Percentiles rank a stretch among this genome's conserved stretches.
These are phyloP conservation scores for Pleurotus platypus DNA, from an alignment of 768 basidiomycete genomes.

Conservation along the genomic window DNA sequence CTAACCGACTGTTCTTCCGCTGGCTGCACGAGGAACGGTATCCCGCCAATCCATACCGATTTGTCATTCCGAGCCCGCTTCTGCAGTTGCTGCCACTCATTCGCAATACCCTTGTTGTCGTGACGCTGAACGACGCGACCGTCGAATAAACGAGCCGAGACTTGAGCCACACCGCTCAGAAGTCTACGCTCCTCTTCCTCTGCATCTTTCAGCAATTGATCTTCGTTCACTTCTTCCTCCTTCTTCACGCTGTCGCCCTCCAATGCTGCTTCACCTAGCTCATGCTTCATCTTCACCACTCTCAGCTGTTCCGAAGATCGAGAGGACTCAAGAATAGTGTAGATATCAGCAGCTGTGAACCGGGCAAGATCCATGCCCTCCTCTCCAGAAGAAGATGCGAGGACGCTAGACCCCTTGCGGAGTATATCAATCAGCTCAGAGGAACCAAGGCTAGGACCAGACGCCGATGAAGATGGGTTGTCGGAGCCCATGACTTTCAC, in stretches of 20 bases:
- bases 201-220: slow-evolving; percentile 32
- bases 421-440: slow-evolving; percentile 53
- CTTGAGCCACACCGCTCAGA: slow-evolving; percentile 54
- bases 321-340: slow-evolving; percentile 44
- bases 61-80: slow-evolving; percentile 40
- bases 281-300: slow-evolving; percentile 41
- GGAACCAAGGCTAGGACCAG: slow-evolving; percentile 27
- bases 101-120: slow-evolving; percentile 31
- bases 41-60: slow-evolving; percentile 28
- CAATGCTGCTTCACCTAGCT: slow-evolving; percentile 18
- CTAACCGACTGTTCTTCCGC: background rate
- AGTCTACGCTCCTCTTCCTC: slow-evolving; percentile 52
- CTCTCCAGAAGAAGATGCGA: slow-evolving; percentile 28
- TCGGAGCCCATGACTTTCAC: slow-evolving; percentile 56
- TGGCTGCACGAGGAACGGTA: slow-evolving; percentile 23
- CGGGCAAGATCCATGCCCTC: slow-evolving; percentile 33
- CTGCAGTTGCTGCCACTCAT: slow-evolving; percentile 42
- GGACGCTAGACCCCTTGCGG: slow-evolving; percentile 54
- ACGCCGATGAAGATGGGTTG: slow-evolving; percentile 14
- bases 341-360: slow-evolving; percentile 43
- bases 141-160: slow-evolving; percentile 57
- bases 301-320: slow-evolving; percentile 35
- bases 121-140: slow-evolving; percentile 35
- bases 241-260: slow-evolving; percentile 9
- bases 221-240: slow-evolving; percentile 5